These are phyloP conservation scores for Mortierella sp. DNA, from an alignment of 371 early-diverging fungal genomes.

Conservation along the genomic window DNA sequence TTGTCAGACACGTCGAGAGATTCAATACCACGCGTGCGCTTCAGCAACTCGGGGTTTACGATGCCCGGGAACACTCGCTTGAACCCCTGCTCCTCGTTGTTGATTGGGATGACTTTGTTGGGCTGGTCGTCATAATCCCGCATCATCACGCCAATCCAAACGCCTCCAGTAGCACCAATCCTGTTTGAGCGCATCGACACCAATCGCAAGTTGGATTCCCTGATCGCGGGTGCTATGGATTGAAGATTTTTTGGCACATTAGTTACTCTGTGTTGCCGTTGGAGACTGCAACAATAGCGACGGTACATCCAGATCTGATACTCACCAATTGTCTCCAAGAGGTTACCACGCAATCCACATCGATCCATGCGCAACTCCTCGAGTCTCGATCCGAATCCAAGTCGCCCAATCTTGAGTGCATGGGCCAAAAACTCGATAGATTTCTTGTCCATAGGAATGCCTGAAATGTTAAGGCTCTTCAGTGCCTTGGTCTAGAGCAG, in stretches of 20 bases:
- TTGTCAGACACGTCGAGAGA: conserved; percentile 65
- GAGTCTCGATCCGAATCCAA: conserved; percentile 62
- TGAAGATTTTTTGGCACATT: not conserved
- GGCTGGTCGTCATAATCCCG: conserved; percentile 69
- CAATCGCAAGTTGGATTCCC: conserved; percentile 62
- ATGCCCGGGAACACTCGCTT: conserved; percentile 54
- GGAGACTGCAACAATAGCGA: not conserved
- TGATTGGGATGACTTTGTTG: conserved; percentile 37
- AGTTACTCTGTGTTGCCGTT: not conserved
- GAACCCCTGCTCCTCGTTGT: conserved; percentile 58
- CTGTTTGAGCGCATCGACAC: conserved; percentile 70
- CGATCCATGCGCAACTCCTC: conserved; percentile 69
- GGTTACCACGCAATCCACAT: conserved; percentile 64
- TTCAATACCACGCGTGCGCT: conserved; percentile 61
- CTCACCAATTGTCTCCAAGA: conserved; percentile 67
- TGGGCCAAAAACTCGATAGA: conserved; percentile 67
- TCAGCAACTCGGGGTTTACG: conserved; percentile 45
- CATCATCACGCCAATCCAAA: conserved; percentile 76
- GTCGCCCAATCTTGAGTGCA: conserved; percentile 60
- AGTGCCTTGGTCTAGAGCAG: conserved; percentile 58
- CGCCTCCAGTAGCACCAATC: conserved; percentile 65
- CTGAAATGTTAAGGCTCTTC: conserved; percentile 63
- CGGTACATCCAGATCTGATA: no score
- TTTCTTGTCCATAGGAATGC: conserved; percentile 68
- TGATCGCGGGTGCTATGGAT: conserved; percentile 60